These are phyloP conservation scores for Entonaema liquescens DNA, from an alignment of 495 filamentous ascomycete genomes.

Conservation along the genomic window DNA sequence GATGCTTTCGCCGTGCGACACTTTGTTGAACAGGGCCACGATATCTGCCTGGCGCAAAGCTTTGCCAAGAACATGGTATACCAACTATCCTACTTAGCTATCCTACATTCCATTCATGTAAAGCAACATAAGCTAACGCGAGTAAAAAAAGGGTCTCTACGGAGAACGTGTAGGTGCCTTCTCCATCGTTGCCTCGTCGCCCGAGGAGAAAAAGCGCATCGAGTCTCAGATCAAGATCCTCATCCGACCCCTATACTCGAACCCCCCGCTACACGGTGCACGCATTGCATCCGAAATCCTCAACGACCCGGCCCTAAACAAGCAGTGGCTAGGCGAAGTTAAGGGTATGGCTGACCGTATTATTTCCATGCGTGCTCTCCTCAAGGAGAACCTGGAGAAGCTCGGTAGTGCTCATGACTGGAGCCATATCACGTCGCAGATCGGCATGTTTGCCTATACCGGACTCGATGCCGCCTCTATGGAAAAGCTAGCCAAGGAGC, in stretches of 20 bases:
- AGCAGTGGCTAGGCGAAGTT: conserved; percentile 95
- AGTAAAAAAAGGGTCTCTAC: conserved; percentile 77
- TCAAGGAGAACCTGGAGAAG: conserved; percentile 93
- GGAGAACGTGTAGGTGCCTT: conserved; percentile 98
- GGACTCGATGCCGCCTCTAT: conserved; percentile 93
- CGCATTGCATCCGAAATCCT: conserved; percentile 93
- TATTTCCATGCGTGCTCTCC: conserved; percentile 93
- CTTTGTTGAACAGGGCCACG: conserved; percentile 92
- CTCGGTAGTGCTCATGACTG: conserved; percentile 95
- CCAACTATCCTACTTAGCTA: neutral
- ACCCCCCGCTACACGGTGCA: conserved; percentile 95
- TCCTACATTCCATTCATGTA: neutral
- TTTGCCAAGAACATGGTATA: conserved; percentile 99
- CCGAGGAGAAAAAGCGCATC: conserved; percentile 93
- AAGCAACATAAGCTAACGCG: neutral
- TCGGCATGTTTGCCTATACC: conserved; percentile 99
- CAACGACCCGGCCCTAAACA: conserved; percentile 83
- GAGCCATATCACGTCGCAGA: conserved; percentile 98
- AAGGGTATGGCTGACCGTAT: conserved; percentile 99
- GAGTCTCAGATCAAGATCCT: conserved; percentile 99
- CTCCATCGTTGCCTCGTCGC: conserved; percentile 83
- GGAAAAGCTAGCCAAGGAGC: conserved; percentile 91
- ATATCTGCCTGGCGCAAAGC: conserved; percentile 87
- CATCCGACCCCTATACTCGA: conserved; percentile 96
- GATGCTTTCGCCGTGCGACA: conserved; percentile 93